These are phyloP conservation scores for Neobulgaria alba DNA, from an alignment of 2,329 filamentous ascomycete species.

Conservation along the genomic window DNA sequence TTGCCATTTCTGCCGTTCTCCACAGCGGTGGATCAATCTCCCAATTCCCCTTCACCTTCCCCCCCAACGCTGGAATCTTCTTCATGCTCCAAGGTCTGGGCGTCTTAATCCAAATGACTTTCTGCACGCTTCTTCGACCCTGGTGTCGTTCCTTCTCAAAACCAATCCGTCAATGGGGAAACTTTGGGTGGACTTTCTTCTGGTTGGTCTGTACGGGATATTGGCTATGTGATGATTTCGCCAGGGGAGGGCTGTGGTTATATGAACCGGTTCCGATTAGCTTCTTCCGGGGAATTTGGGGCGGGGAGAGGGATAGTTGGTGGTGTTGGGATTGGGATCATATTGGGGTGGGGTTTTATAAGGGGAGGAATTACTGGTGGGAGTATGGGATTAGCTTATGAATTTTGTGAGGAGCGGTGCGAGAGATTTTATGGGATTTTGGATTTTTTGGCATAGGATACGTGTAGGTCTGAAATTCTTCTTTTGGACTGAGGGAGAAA, in stretches of 20 bases:
- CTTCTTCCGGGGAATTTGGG: slow-evolving; percentile 54
- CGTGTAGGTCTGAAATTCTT: no score
- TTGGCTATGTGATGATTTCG: slow-evolving; percentile 68
- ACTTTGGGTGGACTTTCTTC: slow-evolving; percentile 49
- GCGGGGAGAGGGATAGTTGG: slow-evolving; percentile 52
- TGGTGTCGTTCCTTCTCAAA: slow-evolving; percentile 35
- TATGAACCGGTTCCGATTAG: slow-evolving; percentile 77
- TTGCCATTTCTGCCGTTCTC: slow-evolving; percentile 56
- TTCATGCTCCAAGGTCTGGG: slow-evolving; percentile 65
- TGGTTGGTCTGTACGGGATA: slow-evolving; percentile 64
- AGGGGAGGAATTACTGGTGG: slow-evolving; percentile 53
- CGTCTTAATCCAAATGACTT: slow-evolving; percentile 47
- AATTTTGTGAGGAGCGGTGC: not conserved
- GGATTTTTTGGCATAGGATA: no score
- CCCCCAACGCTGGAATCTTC: slow-evolving; percentile 54
- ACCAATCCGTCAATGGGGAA: slow-evolving; percentile 42
- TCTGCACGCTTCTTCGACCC: slow-evolving; percentile 29
- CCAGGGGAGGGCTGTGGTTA: slow-evolving; percentile 65
- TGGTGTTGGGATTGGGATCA: slow-evolving; percentile 58
- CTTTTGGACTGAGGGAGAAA: no score
- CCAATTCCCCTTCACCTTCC: slow-evolving; percentile 42
- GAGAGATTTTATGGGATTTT: no score
- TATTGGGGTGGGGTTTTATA: slow-evolving; percentile 44
- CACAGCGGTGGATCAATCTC: slow-evolving; percentile 66
- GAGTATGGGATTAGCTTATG: slow-evolving; percentile 36